Base-by-base conservation (phyloP, 139 green algal species). In the Trebouxia sp. region DNA sequence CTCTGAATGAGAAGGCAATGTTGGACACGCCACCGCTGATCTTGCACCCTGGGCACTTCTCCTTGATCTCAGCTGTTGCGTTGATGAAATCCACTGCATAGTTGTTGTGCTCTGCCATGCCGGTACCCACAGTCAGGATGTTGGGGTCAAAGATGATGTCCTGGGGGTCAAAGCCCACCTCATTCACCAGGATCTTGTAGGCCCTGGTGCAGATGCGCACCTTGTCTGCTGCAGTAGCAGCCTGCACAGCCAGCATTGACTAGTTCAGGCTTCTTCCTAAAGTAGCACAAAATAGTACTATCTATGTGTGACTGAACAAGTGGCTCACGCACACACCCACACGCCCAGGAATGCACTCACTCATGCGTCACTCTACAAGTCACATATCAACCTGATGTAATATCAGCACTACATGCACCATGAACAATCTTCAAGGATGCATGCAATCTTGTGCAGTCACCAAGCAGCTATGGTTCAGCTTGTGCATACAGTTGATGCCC, bases 111-210 rank as follows among this genome's bases (percentile, higher is more conserved):
- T 99, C 96, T 20, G 92, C 72, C 83, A 99, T 82, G 42, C 96
- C 96, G 14, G 96, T 99, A 83, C 94, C 96, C 17, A 99, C 89
- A 17, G 96, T 98, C 15, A 99, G 90, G 86, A 99, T 99, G 90
- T 99, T 99, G 87, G 96, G 96, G 85, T 99, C 96, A 69, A 99
- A 99, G 76, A 99, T 95, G 87, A 99, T 96, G 90, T 99, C 96
- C 87, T 98, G 84, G 22, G 95, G 91, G 80, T 96, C 90, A 85
- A 98, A 98, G 69, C 91, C 93, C 65, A 99, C 94, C 83, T 97
- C 88, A 76, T 98, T 93, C 48, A 99, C 96, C 82, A 99, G 84
- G 41, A 98, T 96, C 70, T 90, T 87, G 87, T 96, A 99, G 7
- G 96, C 96, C 17, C 96, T 90, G 70, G 89, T 80, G 90, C 96